Percentiles rank a stretch among this genome's conserved stretches.
These are phyloP conservation scores for Coelastrella sp. DNA, from an alignment of 139 green algal genomes.

Conservation along the genomic window DNA sequence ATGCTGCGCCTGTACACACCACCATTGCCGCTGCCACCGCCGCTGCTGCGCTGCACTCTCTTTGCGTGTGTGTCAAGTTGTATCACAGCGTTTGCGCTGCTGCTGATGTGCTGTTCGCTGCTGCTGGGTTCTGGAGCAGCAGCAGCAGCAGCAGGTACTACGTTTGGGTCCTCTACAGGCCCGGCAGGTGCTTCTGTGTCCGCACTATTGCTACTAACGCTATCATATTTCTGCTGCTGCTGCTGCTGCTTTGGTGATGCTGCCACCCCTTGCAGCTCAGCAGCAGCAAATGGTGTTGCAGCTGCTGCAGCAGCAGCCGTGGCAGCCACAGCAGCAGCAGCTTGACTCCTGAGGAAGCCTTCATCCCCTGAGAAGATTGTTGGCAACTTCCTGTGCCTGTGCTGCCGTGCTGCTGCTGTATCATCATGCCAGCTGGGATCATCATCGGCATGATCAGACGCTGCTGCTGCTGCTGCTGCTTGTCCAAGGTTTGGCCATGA, in stretches of 20 bases:
- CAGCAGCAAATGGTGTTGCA: too few relatives aligned
- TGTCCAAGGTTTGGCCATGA: background rate
- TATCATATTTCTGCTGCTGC: background rate
- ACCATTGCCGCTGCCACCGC: background rate
- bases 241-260: background rate
- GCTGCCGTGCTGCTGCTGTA: background rate
- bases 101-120: background rate
- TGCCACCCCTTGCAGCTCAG: background rate
- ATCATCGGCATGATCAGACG: background rate
- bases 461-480: conserved; percentile 8
- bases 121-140: background rate
- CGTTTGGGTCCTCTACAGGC: background rate
- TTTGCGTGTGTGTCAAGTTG: background rate
- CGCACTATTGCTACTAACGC: background rate
- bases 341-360: background rate
- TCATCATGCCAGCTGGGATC: background rate
- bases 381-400: background rate
- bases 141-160: background rate
- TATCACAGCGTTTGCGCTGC: background rate
- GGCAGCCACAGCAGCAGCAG: background rate
- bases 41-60: background rate
- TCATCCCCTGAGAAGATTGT: background rate
- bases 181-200: background rate
- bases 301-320: too few relatives aligned
- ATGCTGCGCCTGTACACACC: background rate